Evolutionary conservation across 2,329 filamentous ascomycete species (phyloP).

Genomic region (Bimuria novae-zelandiae): DNA sequence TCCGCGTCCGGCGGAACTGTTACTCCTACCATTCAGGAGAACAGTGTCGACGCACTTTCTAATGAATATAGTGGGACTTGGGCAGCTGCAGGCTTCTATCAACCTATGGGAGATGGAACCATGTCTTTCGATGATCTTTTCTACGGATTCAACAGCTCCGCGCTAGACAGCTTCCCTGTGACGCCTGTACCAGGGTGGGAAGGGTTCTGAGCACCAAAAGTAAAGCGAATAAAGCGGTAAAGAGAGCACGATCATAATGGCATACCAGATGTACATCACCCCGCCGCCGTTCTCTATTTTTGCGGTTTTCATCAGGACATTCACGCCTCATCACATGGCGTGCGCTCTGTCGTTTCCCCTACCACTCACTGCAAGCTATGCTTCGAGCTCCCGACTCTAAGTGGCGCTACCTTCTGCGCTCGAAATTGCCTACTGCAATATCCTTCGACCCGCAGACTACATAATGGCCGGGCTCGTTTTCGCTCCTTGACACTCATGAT

Average conservation of each 20-base stretch:
- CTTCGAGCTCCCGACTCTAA: no score
- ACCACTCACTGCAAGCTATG: not conserved
- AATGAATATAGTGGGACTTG: constrained; percentile 21
- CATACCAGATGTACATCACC: not conserved
- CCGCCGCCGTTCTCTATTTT: no score
- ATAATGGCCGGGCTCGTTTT: no score
- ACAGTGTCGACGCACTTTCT: constrained; percentile 4
- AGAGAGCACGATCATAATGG: not conserved
- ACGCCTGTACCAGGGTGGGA: constrained; percentile 19
- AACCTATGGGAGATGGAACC: constrained; percentile 17
- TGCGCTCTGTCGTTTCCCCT: not conserved
- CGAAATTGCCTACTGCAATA: no score
- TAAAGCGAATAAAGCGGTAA: not conserved
- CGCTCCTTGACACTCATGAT: no score
- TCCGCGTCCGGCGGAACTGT: not conserved
- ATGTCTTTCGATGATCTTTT: constrained; percentile 30
- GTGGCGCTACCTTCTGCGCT: no score
- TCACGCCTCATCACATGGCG: not conserved
- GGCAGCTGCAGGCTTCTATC: constrained; percentile 16
- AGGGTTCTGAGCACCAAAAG: constrained; percentile 6
- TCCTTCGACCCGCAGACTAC: no score
- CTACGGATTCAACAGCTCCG: constrained; percentile 33
- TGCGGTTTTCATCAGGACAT: no score
- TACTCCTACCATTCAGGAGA: not conserved
- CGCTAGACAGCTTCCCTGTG: constrained; percentile 29